phyloP scores from a whole-genome alignment of 2,329 filamentous ascomycete species.

The Aspergillus sp. region DNA sequence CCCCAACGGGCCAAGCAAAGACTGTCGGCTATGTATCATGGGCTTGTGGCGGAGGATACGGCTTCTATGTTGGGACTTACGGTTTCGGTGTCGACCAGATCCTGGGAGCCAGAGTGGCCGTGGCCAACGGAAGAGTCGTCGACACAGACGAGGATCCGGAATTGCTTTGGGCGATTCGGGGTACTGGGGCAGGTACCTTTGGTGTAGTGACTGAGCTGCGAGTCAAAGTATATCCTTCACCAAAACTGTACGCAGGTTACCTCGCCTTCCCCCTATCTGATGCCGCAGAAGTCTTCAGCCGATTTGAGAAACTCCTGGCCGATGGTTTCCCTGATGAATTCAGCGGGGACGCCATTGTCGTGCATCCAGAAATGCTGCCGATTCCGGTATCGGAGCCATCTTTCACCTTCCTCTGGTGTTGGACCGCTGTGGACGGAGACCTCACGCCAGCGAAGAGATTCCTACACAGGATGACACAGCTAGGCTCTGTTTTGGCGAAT shows the following conservation, averaged over 20 bases:
- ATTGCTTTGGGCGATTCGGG: slow-evolving; percentile 5
- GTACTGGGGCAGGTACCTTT: slow-evolving; percentile 3
- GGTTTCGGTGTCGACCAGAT: too few species aligned
- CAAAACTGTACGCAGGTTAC: slow-evolving; percentile 6
- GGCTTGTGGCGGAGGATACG: too few species aligned
- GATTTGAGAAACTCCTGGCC: slow-evolving; percentile 4
- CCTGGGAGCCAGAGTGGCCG: slow-evolving; percentile 21
- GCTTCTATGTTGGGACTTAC: too few species aligned
- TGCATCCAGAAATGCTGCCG: slow-evolving; percentile 7
- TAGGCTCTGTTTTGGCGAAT: too few species aligned
- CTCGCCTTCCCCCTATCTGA: slow-evolving; percentile 4
- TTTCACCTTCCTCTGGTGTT: slow-evolving; percentile 2
- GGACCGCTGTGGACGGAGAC: too few species aligned
- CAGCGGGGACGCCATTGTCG: slow-evolving; percentile 7
- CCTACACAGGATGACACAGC: too few species aligned
- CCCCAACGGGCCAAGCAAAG: too few species aligned
- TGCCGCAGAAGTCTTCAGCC: slow-evolving; percentile 7
- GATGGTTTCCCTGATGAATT: slow-evolving; percentile 8
- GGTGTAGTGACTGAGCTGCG: slow-evolving; percentile 5
- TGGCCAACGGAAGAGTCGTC: slow-evolving; percentile 40
- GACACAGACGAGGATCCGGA: slow-evolving; percentile 5
- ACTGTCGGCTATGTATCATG: too few species aligned
- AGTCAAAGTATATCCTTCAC: slow-evolving; percentile 6
- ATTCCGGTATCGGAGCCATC: slow-evolving; percentile 5
- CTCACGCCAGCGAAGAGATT: too few species aligned